phyloP scores from a whole-genome alignment of 495 filamentous ascomycete species.

The Opeltia flavorubescens region DNA sequence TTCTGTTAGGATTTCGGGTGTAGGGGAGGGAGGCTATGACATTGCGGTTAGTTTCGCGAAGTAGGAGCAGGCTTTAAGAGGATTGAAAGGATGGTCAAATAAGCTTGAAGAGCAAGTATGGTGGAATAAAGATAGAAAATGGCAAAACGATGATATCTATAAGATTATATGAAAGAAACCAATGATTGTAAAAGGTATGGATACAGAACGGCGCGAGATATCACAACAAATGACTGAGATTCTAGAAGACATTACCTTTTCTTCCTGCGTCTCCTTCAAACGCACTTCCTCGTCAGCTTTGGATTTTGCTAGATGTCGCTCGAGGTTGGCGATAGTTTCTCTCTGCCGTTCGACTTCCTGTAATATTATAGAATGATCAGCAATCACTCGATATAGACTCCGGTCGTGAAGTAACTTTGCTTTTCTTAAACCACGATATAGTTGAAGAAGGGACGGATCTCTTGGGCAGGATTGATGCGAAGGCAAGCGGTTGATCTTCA shows the following conservation, averaged over 20 bases:
- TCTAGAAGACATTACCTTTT: neutral
- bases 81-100: too few relatives aligned
- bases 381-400: neutral
- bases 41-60: too few relatives aligned
- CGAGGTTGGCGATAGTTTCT: neutral
- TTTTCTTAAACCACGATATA: neutral
- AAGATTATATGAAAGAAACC: too few relatives aligned
- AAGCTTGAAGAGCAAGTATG: too few relatives aligned
- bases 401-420: neutral
- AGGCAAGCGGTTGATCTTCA: neutral
- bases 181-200: too few relatives aligned
- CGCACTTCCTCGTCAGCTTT: neutral
- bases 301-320: neutral
- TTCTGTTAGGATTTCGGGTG: neutral
- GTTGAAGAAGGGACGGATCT: neutral
- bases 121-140: too few relatives aligned
- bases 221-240: too few relatives aligned
- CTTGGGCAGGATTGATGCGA: neutral
- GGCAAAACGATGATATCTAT: too few relatives aligned
- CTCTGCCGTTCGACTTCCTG: slow-evolving; percentile 2
- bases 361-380: neutral
- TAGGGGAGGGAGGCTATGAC: neutral
- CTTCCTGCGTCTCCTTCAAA: neutral
- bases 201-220: too few relatives aligned
- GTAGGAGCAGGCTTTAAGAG: too few relatives aligned